A percentile compares a stretch with the other conserved stretches of the same genome.
Conservation (phyloP, 1,284 basidiomycete species). For the Vanrija pseudolonga region DNA sequence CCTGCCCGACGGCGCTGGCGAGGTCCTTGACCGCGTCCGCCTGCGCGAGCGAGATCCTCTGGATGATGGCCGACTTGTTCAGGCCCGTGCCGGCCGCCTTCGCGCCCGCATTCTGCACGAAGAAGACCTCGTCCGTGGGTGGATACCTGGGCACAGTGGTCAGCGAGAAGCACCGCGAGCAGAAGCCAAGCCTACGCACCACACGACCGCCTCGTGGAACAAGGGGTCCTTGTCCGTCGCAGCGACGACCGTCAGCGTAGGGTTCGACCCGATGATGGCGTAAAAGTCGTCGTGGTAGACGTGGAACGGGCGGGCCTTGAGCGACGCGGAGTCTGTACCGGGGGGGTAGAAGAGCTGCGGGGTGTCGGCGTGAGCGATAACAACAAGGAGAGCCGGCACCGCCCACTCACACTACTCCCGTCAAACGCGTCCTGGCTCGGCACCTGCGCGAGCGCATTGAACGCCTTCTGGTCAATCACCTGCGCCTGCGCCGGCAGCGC, state of each 20-base stretch:
- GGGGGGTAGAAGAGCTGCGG: conserved; percentile 40
- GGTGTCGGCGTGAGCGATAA: not conserved
- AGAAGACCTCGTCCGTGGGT: conserved; percentile 59
- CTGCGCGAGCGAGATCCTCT: conserved; percentile 50
- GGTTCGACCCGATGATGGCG: conserved; percentile 57
- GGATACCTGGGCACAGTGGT: conserved; percentile 39
- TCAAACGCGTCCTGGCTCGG: conserved; percentile 24
- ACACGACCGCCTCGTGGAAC: conserved; percentile 71
- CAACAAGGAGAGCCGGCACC: not conserved
- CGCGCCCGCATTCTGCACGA: conserved; percentile 55
- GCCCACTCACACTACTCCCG: conserved; percentile 25
- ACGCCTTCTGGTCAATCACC: conserved; percentile 28
- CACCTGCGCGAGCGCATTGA: conserved; percentile 29
- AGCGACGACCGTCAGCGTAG: conserved; percentile 60
- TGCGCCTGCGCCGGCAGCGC: conserved; percentile 31
- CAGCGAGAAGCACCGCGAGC: not conserved
- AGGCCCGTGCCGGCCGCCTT: conserved; percentile 48
- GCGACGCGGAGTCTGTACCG: conserved; percentile 21
- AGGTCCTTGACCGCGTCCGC: conserved; percentile 50
- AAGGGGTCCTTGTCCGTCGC: conserved; percentile 56
- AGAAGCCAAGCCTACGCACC: conserved; percentile 28
- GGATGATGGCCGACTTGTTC: conserved; percentile 53
- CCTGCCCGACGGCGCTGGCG: conserved; percentile 37
- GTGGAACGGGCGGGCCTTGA: conserved; percentile 55
- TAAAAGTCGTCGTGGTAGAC: conserved; percentile 63